Conservation (phyloP, 306 rosid genomes). For the Quercus agrifolia region DNA sequence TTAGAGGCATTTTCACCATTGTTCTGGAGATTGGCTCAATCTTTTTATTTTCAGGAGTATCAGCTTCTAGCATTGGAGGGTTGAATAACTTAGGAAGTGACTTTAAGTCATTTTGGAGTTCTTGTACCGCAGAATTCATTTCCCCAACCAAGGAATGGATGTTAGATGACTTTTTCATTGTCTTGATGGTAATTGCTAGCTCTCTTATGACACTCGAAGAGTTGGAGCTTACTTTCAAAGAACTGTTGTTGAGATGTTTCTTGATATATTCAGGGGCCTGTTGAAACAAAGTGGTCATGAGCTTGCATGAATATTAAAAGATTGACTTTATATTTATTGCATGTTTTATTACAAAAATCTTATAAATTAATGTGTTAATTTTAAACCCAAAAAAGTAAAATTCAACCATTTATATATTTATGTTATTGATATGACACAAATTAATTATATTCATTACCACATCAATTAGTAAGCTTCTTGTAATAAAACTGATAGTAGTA, state of each 20-base stretch:
- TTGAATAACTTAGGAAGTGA: constrained; percentile 32
- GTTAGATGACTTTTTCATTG: constrained; percentile 61
- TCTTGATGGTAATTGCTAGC: constrained; percentile 39
- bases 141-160: constrained; percentile 37
- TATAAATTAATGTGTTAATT: no score
- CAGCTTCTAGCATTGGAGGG: constrained; percentile 1
- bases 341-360: no score
- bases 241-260: constrained; percentile 38
- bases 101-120: constrained; percentile 44
- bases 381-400: no score
- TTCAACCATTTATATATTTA: no score
- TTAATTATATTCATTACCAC: no score
- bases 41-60: constrained; percentile 9
- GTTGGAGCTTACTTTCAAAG: constrained; percentile 40
- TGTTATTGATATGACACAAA: no score
- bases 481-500: no score
- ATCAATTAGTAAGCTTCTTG: no score
- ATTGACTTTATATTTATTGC: no score
- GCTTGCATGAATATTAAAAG: background rate
- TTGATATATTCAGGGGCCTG: constrained; percentile 51
- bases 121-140: constrained; percentile 58
- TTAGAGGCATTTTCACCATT: constrained; percentile 22
- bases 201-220: constrained; percentile 54
- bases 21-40: background rate
- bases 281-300: background rate